Evolutionary conservation across 1,139 yeast genomes (phyloP), one percentile per base, ranked within the genome.

Genomic region (Yamadazyma triangularis): DNA sequence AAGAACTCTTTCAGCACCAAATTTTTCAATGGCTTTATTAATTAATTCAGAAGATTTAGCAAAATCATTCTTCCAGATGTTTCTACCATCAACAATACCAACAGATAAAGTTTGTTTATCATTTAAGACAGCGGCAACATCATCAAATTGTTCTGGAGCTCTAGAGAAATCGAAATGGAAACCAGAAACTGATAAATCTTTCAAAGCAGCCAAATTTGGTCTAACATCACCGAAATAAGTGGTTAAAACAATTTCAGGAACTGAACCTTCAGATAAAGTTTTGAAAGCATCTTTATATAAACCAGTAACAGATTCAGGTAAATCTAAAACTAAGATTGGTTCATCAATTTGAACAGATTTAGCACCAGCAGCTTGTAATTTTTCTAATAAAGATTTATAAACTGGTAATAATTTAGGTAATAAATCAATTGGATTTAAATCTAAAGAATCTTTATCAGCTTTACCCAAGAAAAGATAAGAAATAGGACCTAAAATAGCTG

Each of bases 31-130:
- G 50, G 96, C 96, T 65, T 79, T 75, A 62, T 80, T 72, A 52
- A 88, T 94, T 44, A 82, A 61, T 47, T 69, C 83, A 56, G 88
- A 70, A 47, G 98, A 95, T 70, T 79, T 79, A 56, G 91, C 64
- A 55, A 82, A 85, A 73, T 91, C 85, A 63, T 94, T 83, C 79
- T 91, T 91, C 98, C 98, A 91, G 69, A 91, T 86, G 80, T 91
- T 91, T 80, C 98, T 88, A 72, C 98, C 98, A 55, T 87, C 94
- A 54, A 91, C 91, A 53, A 91, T 78, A 85, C 98, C 98, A 47
- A 83, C 95, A 45, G 97, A 89, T 58, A 91, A 75, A 45, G 74
- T 68, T 74, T 91, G 95, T 41, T 54, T 50, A 50, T 79, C 73
- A 41, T 45, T 51, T 42, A 89, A 69, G 55, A 83, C 72, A 38